Conservation (phyloP, 139 green algal genomes). For the Monoraphidium neglectum region DNA sequence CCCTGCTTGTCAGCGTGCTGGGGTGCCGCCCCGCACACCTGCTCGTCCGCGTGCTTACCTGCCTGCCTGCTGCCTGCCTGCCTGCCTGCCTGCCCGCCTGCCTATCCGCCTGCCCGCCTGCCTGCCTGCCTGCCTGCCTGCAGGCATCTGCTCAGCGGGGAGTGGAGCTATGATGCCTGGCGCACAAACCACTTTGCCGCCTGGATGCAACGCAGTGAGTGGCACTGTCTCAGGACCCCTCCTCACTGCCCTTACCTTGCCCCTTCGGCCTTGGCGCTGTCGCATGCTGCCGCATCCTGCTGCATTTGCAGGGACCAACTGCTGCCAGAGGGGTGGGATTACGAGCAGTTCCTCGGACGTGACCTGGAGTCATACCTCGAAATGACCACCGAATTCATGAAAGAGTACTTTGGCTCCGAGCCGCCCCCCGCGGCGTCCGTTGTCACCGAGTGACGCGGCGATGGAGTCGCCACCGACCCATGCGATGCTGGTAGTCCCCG, state of each 20-base stretch:
- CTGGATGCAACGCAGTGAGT: slow-evolving; percentile 41
- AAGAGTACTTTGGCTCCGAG: slow-evolving; percentile 11
- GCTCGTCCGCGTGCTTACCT: no score
- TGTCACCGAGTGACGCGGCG: no score
- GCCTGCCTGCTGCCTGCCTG: no score
- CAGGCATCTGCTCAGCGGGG: slow-evolving; percentile 43
- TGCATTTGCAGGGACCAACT: slow-evolving; percentile 25
- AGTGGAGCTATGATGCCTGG: slow-evolving; percentile 68
- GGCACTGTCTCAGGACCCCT: not conserved
- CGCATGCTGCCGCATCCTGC: not conserved
- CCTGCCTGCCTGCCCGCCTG: no score
- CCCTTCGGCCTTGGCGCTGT: not conserved
- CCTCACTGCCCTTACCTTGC: not conserved
- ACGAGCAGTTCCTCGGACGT: slow-evolving; percentile 12
- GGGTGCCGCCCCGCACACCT: no score
- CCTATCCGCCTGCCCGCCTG: no score
- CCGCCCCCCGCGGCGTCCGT: no score
- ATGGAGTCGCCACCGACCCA: no score
- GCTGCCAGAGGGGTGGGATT: slow-evolving; percentile 31
- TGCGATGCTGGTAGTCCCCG: no score
- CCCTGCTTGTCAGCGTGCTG: no score
- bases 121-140: no score
- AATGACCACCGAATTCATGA: slow-evolving; percentile 33
- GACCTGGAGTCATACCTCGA: slow-evolving; percentile 31
- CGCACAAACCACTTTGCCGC: slow-evolving; percentile 35